Conservation (phyloP, 208 protist genomes). For the Plasmodiophora brassicae region DNA sequence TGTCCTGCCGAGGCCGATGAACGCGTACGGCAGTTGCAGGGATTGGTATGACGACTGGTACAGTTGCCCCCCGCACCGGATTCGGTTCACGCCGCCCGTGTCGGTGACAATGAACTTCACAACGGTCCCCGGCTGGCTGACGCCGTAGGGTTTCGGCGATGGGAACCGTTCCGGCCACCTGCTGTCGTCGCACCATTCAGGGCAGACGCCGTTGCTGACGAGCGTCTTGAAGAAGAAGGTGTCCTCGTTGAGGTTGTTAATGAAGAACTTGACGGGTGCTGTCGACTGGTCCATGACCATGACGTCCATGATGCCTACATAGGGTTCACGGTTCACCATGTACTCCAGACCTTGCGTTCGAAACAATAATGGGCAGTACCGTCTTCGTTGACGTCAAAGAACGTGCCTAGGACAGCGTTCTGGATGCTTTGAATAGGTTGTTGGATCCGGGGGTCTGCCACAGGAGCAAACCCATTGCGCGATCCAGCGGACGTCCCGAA, state of each 20-base stretch:
- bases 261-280: background rate
- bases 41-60: background rate
- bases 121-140: background rate
- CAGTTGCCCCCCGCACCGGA: background rate
- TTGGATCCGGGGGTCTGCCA: background rate
- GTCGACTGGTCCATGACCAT: background rate
- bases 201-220: background rate
- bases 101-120: background rate
- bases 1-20: background rate
- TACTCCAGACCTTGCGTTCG: no score
- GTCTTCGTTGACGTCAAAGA: background rate
- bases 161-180: background rate
- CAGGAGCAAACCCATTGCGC: background rate
- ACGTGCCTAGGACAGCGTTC: background rate
- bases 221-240: background rate
- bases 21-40: background rate
- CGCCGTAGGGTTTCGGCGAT: background rate
- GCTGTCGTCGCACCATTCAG: background rate
- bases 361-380: background rate
- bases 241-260: background rate
- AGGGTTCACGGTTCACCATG: background rate
- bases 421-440: background rate
- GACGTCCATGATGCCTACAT: background rate
- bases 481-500: no score
- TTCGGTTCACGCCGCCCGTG: background rate